Percentiles rank a stretch among this genome's conserved stretches.
phyloP scores from a whole-genome alignment of 495 filamentous ascomycete species.

The Aspergillus cristatus region DNA sequence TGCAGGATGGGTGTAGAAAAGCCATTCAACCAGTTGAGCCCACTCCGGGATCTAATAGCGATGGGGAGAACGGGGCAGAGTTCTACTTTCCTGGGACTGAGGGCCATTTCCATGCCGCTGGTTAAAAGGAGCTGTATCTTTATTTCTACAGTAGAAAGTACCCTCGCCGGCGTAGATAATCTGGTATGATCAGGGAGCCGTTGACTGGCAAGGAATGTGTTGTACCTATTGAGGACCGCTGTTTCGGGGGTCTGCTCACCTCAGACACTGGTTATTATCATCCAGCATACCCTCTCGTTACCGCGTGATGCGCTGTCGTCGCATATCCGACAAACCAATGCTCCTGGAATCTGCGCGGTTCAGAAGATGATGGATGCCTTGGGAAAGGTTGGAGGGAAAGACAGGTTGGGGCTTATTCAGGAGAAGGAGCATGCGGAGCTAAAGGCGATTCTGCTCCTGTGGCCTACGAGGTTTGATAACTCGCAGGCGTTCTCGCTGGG shows the following conservation, averaged over 20 bases:
- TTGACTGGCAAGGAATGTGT: constrained; percentile 50
- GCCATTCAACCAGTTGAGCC: no score
- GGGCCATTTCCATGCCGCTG: no score
- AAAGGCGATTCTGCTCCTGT: constrained; percentile 57
- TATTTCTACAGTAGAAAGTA: no score
- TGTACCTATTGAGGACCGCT: constrained; percentile 52
- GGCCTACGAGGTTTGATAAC: constrained; percentile 60
- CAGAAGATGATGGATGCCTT: constrained; percentile 66
- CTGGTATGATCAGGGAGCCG: constrained; percentile 58
- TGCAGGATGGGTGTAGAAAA: no score
- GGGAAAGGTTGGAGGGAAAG: constrained; percentile 55
- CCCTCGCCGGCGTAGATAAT: no score
- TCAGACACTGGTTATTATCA: constrained; percentile 51
- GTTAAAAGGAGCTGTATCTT: no score
- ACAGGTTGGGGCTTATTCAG: constrained; percentile 48
- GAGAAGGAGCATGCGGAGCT: constrained; percentile 52
- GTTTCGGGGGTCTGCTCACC: constrained; percentile 58
- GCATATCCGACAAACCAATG: constrained; percentile 55
- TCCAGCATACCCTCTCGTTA: constrained; percentile 49
- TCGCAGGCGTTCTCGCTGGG: constrained; percentile 47
- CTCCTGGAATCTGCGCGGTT: constrained; percentile 60
- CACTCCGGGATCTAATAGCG: no score
- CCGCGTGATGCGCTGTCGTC: constrained; percentile 38
- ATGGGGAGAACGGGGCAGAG: no score
- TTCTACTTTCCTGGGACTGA: no score